Percentiles rank a stretch among this genome's conserved stretches.
phyloP scores from a whole-genome alignment of 2,329 filamentous ascomycete species.

The Oidium heveae region DNA sequence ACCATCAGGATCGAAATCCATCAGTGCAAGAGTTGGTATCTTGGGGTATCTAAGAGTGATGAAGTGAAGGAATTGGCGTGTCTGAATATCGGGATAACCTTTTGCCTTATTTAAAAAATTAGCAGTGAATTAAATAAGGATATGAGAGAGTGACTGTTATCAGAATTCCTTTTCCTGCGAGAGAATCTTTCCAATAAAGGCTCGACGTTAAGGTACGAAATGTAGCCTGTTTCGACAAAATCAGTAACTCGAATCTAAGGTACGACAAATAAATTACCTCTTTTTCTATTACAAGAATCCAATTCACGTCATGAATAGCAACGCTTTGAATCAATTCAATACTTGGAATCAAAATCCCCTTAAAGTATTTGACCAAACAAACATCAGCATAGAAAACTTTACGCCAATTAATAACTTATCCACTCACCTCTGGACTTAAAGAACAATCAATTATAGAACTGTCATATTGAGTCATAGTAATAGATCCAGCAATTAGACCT shows the following conservation, averaged over 20 bases:
- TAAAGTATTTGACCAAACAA: not conserved
- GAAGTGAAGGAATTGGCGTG: conserved; percentile 34
- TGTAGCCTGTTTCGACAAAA: conserved; percentile 30
- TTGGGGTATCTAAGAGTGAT: conserved; percentile 22
- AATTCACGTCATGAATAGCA: conserved; percentile 24
- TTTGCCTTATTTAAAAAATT: conserved; percentile 33
- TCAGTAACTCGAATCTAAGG: conserved; percentile 4
- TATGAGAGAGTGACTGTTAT: conserved; percentile 29
- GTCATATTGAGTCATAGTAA: conserved; percentile 22
- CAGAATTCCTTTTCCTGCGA: conserved; percentile 32
- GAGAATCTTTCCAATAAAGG: conserved; percentile 24
- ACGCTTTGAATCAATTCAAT: conserved; percentile 23
- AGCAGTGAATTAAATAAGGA: not conserved
- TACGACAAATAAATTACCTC: conserved; percentile 24
- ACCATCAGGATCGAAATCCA: conserved; percentile 58
- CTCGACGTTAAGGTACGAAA: conserved; percentile 40
- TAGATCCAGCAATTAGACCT: conserved; percentile 37
- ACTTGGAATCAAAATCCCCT: conserved; percentile 37
- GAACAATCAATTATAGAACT: conserved; percentile 17
- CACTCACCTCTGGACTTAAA: conserved; percentile 16
- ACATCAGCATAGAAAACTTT: no score
- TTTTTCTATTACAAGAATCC: conserved; percentile 58
- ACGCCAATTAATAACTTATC: not conserved
- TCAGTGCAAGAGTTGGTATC: conserved; percentile 34
- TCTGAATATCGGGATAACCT: conserved; percentile 56